Percentiles rank a stretch among this genome's conserved stretches.
These are phyloP conservation scores for Sclerotinia subarctica DNA, from an alignment of 2,329 filamentous ascomycete species.

Conservation along the genomic window DNA sequence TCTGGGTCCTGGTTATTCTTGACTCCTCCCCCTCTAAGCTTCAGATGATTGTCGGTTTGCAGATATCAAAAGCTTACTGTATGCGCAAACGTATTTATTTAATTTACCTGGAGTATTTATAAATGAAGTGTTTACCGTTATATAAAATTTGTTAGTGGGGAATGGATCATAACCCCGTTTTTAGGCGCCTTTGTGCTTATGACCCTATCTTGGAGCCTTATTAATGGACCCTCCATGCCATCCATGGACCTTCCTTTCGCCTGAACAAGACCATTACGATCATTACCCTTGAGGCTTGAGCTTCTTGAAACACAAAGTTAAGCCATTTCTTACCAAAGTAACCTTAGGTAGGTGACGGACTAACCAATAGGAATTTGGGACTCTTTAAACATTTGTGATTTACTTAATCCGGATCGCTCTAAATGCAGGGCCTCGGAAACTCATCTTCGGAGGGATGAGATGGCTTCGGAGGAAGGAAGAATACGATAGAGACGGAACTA, in stretches of 20 bases:
- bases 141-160: no score
- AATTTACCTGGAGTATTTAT: no score
- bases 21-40: background rate
- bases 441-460: constrained; percentile 5
- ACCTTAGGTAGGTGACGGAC: background rate
- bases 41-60: background rate
- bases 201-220: constrained; percentile 4
- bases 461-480: constrained; percentile 9
- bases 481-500: background rate
- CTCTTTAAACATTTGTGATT: background rate
- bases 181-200: constrained; percentile 12
- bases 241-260: constrained; percentile 12
- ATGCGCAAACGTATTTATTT: no score
- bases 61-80: no score
- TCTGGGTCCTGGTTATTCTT: background rate
- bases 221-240: background rate
- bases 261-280: constrained; percentile 2
- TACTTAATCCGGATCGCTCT: background rate
- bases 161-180: background rate
- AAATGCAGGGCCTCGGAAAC: constrained; percentile 5
- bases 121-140: background rate
- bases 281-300: background rate
- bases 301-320: constrained; percentile 12
- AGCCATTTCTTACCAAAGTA: background rate
- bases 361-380: background rate